Percentiles rank a stretch among this genome's conserved stretches.
phyloP scores from a whole-genome alignment of 2,329 filamentous ascomycete genomes.

The Orbilia quercus region DNA sequence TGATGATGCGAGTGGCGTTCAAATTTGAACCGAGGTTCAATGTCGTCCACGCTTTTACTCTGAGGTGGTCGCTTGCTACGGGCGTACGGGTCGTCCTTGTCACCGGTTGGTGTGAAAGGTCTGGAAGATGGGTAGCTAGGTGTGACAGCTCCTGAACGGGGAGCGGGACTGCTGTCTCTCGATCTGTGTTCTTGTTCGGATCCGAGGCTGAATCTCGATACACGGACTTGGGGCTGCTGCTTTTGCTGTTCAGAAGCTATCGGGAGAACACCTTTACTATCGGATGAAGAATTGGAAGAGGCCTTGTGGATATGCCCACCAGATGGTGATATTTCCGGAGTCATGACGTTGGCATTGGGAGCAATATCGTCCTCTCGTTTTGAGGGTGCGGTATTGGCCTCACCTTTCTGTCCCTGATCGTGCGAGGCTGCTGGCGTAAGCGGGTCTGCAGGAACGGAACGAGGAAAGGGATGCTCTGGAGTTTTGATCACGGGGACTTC shows the following conservation, averaged over 20 bases:
- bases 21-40: slow-evolving; percentile 88
- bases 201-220: slow-evolving; percentile 68
- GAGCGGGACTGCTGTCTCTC: slow-evolving; percentile 71
- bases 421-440: slow-evolving; percentile 56
- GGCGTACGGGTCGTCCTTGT: slow-evolving; percentile 87
- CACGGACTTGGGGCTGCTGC: slow-evolving; percentile 58
- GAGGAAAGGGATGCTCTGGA: slow-evolving; percentile 49
- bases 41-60: slow-evolving; percentile 70
- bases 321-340: slow-evolving; percentile 76
- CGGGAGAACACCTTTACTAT: slow-evolving; percentile 51
- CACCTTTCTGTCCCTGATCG: slow-evolving; percentile 51
- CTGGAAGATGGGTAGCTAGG: slow-evolving; percentile 74
- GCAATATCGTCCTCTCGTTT: slow-evolving; percentile 38
- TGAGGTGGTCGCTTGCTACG: slow-evolving; percentile 78
- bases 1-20: slow-evolving; percentile 71
- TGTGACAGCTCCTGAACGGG: slow-evolving; percentile 69
- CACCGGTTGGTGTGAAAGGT: slow-evolving; percentile 81
- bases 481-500: slow-evolving; percentile 46
- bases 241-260: slow-evolving; percentile 9
- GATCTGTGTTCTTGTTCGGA: slow-evolving; percentile 69
- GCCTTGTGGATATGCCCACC: slow-evolving; percentile 65
- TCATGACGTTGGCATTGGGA: slow-evolving; percentile 69
- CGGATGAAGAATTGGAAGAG: slow-evolving; percentile 61
- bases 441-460: slow-evolving; percentile 48
- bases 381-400: slow-evolving; percentile 24